Percentiles rank a stretch among this genome's conserved stretches.
These are phyloP conservation scores for Erodium texanum DNA, from an alignment of 441 rosid species.

Conservation along the genomic window DNA sequence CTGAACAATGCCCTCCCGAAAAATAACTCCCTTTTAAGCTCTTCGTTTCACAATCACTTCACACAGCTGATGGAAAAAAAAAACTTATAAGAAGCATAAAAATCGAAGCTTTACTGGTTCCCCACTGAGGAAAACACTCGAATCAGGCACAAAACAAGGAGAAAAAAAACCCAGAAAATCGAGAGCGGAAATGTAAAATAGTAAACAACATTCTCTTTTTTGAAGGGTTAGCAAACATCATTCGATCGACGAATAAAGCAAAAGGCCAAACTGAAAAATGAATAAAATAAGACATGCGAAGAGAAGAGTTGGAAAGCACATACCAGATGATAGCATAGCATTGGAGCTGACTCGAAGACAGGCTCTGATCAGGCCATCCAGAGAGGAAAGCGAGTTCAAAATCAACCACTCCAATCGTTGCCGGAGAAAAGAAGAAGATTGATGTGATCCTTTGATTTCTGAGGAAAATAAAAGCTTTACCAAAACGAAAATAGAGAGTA, in stretches of 20 bases:
- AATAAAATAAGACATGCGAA: background rate
- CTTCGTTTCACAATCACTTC: constrained; percentile 9
- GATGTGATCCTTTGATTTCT: background rate
- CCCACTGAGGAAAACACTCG: background rate
- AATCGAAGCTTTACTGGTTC: background rate
- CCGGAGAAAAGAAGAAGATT: background rate
- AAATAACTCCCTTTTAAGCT: background rate
- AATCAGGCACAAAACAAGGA: background rate
- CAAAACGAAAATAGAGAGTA: too few species aligned
- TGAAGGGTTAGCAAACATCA: background rate
- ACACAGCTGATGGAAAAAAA: constrained; percentile 21
- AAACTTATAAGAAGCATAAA: background rate
- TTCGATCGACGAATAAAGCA: background rate
- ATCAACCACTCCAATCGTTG: background rate
- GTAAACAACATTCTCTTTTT: too few species aligned
- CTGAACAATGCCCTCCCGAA: constrained; percentile 9
- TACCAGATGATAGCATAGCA: background rate
- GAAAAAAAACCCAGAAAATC: background rate
- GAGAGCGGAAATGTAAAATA: background rate
- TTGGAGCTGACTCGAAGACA: background rate
- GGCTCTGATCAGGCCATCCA: background rate
- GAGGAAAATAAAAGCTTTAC: too few species aligned
- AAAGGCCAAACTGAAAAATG: too few species aligned
- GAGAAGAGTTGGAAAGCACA: background rate
- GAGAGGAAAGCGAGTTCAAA: background rate